Conservation (phyloP, 257 asterid species). For the Plantago ovata region DNA sequence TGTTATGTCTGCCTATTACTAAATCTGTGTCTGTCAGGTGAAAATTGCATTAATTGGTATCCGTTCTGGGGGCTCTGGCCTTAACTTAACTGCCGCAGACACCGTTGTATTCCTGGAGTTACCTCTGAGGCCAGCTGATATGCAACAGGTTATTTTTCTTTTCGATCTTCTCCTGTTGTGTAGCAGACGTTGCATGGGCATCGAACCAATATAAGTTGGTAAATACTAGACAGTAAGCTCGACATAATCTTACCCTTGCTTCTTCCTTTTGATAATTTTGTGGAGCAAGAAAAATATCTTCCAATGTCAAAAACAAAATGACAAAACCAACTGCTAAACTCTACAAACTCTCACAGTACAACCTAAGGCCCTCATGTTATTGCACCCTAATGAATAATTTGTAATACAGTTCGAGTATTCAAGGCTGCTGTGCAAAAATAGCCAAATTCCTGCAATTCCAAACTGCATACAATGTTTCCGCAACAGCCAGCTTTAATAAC, state of each 20-base stretch:
- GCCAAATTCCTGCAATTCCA: too few relatives aligned
- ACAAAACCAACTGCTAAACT: too few relatives aligned
- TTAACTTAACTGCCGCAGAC: slow-evolving; percentile 83
- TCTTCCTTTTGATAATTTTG: background rate
- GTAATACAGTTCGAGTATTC: too few relatives aligned
- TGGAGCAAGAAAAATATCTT: too few relatives aligned
- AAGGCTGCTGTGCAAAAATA: too few relatives aligned
- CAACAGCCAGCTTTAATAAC: too few relatives aligned
- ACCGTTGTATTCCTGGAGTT: slow-evolving; percentile 89
- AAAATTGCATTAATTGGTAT: slow-evolving; percentile 90
- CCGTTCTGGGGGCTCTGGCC: slow-evolving; percentile 95
- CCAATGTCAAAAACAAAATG: too few relatives aligned
- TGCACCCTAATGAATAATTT: too few relatives aligned
- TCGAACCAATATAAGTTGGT: too few relatives aligned
- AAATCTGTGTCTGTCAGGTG: slow-evolving; percentile 43
- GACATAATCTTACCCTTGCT: background rate
- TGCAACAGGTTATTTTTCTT: slow-evolving; percentile 65
- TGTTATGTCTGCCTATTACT: slow-evolving; percentile 8
- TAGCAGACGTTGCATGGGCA: slow-evolving; percentile 18
- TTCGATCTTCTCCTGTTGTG: slow-evolving; percentile 12
- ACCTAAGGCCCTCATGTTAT: too few relatives aligned
- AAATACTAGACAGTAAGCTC: background rate
- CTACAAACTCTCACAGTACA: too few relatives aligned
- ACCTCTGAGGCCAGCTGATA: slow-evolving; percentile 66
- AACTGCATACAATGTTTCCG: too few relatives aligned